These are phyloP conservation scores for Setomelanomma holmii DNA, from an alignment of 2,329 filamentous ascomycete genomes.

Conservation along the genomic window DNA sequence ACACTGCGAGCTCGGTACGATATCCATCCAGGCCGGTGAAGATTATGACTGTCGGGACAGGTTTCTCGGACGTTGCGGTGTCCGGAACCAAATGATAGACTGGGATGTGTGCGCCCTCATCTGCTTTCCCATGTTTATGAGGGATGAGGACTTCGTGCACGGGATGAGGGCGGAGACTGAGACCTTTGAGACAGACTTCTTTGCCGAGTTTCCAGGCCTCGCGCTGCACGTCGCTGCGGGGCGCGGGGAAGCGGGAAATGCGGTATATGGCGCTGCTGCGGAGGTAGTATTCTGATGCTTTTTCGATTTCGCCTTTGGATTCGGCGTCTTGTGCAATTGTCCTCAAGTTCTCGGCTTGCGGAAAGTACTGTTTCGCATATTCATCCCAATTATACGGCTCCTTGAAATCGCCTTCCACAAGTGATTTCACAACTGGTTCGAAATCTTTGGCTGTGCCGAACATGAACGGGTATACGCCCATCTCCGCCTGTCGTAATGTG, in stretches of 20 bases:
- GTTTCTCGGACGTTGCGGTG: constrained; percentile 50
- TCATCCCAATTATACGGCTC: constrained; percentile 68
- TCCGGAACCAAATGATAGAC: constrained; percentile 70
- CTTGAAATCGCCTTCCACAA: constrained; percentile 68
- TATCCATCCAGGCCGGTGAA: constrained; percentile 67
- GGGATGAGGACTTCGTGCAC: constrained; percentile 69
- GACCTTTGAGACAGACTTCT: constrained; percentile 65
- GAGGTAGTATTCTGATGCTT: constrained; percentile 69
- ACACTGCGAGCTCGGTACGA: constrained; percentile 62
- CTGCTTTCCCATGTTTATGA: constrained; percentile 58
- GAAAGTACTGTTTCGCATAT: constrained; percentile 69
- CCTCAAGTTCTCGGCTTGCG: constrained; percentile 65
- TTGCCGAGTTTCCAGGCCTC: constrained; percentile 72
- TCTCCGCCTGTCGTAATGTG: no score
- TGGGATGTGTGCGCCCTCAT: constrained; percentile 65
- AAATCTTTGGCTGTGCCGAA: constrained; percentile 74
- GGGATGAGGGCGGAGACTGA: constrained; percentile 57
- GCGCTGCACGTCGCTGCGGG: constrained; percentile 59
- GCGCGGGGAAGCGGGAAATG: constrained; percentile 73
- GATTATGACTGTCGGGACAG: constrained; percentile 61
- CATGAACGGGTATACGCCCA: constrained; percentile 77
- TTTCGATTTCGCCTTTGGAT: constrained; percentile 56
- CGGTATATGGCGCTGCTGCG: constrained; percentile 67
- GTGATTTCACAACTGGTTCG: constrained; percentile 68
- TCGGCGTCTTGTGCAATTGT: constrained; percentile 60